phyloP scores from a whole-genome alignment of 305 asterid genomes.

The Fraxinus platypoda region DNA sequence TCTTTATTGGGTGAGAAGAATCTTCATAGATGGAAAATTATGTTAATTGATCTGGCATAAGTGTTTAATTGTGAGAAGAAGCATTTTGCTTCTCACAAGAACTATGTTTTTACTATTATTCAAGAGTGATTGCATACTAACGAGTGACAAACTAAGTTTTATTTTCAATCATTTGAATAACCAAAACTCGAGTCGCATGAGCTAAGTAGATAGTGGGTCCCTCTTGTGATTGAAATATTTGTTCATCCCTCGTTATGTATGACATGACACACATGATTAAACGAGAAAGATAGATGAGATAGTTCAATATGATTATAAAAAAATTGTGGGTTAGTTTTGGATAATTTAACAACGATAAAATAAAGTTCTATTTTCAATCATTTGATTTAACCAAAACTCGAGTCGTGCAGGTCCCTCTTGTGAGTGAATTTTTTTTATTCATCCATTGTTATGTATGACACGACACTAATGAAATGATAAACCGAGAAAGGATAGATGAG shows the following conservation, averaged over 20 bases:
- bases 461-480: background rate
- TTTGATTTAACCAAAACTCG: background rate
- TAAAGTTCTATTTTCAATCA: background rate
- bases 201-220: background rate
- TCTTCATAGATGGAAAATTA: background rate
- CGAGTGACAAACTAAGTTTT: background rate
- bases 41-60: background rate
- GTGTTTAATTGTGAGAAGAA: background rate
- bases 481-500: background rate
- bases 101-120: background rate
- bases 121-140: background rate
- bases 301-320: background rate
- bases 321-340: background rate
- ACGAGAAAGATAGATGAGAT: background rate
- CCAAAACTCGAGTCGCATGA: background rate
- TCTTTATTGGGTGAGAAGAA: constrained; percentile 18
- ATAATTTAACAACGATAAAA: too few species aligned
- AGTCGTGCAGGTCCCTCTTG: background rate
- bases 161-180: background rate
- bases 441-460: background rate
- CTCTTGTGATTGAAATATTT: background rate
- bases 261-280: background rate
- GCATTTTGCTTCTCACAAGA: background rate
- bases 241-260: background rate
- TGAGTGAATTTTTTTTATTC: background rate